Evolutionary conservation across 352 stramenopile genomes (phyloP).

Genomic region (Phytophthora boehmeriae): DNA sequence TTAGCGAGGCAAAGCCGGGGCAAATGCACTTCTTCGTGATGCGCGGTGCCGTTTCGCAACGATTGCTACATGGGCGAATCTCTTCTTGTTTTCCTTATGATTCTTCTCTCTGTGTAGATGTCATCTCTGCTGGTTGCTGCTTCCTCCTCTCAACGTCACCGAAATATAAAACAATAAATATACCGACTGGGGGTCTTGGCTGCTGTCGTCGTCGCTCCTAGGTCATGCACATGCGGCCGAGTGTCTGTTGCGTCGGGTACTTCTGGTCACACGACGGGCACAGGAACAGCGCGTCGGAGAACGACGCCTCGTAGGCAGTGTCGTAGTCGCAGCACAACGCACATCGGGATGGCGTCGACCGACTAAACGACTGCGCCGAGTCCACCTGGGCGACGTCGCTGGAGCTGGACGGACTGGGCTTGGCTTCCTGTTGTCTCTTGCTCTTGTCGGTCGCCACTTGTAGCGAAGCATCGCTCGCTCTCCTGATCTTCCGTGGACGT

Average conservation of each 20-base stretch:
- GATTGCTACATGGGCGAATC: neutral
- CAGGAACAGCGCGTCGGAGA: constrained; percentile 65
- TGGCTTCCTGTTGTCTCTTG: constrained; percentile 6
- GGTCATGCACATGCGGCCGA: constrained; percentile 59
- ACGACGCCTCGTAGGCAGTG: constrained; percentile 38
- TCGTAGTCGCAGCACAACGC: constrained; percentile 64
- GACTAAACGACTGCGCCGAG: constrained; percentile 20
- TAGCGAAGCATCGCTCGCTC: constrained; percentile 11
- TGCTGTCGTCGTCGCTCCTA: constrained; percentile 7
- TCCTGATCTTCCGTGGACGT: constrained; percentile 31
- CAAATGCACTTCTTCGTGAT: constrained; percentile 5
- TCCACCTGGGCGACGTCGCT: constrained; percentile 53
- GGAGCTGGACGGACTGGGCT: constrained; percentile 51
- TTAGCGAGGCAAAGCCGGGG: constrained; percentile 8
- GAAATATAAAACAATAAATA: constrained; percentile 40
- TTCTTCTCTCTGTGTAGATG: constrained; percentile 11
- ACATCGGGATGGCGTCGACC: constrained; percentile 59
- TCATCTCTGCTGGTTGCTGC: constrained; percentile 4
- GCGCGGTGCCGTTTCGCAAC: constrained; percentile 7
- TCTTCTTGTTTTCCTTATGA: neutral
- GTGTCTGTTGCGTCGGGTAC: constrained; percentile 78
- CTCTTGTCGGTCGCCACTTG: constrained; percentile 7
- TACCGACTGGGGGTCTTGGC: constrained; percentile 18
- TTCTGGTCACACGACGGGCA: constrained; percentile 78
- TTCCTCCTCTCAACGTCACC: constrained; percentile 24